Evolutionary conservation across 1,139 yeast genomes (phyloP).

Genomic region (Arxiozyma heterogenica): DNA sequence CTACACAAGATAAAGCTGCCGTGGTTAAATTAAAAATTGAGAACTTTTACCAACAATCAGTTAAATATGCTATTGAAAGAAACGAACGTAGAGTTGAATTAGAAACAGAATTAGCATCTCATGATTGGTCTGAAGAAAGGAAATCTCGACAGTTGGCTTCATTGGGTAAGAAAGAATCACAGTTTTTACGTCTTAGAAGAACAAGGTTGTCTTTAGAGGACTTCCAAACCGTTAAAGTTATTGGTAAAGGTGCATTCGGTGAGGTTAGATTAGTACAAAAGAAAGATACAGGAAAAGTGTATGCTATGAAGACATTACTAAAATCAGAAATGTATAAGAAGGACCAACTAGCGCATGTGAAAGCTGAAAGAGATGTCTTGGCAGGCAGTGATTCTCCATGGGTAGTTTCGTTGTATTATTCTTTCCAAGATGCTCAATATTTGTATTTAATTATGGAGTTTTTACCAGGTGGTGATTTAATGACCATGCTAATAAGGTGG

Average conservation of each 20-base stretch:
- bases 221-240: constrained; percentile 69
- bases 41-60: constrained; percentile 67
- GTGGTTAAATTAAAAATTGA: constrained; percentile 64
- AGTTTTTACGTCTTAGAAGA: constrained; percentile 63
- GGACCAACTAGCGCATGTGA: constrained; percentile 76
- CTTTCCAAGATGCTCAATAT: constrained; percentile 72
- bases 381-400: constrained; percentile 83
- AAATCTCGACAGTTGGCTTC: constrained; percentile 63
- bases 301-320: constrained; percentile 74
- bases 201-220: constrained; percentile 68
- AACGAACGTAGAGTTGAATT: constrained; percentile 68
- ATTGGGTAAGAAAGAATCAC: constrained; percentile 69
- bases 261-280: constrained; percentile 79
- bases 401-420: constrained; percentile 75
- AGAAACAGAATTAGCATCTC: constrained; percentile 57
- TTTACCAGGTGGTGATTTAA: constrained; percentile 77
- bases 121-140: constrained; percentile 65
- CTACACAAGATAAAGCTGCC: constrained; percentile 65
- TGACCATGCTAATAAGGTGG: constrained; percentile 86
- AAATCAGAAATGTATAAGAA: constrained; percentile 78
- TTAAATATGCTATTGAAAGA: constrained; percentile 71
- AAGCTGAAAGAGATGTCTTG: constrained; percentile 76
- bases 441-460: constrained; percentile 75
- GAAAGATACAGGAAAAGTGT: constrained; percentile 71
- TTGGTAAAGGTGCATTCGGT: constrained; percentile 84